Evolutionary conservation across 805 yeast genomes (phyloP), one percentile per base, ranked within the genome.

Genomic region (Candida ovalis): DNA sequence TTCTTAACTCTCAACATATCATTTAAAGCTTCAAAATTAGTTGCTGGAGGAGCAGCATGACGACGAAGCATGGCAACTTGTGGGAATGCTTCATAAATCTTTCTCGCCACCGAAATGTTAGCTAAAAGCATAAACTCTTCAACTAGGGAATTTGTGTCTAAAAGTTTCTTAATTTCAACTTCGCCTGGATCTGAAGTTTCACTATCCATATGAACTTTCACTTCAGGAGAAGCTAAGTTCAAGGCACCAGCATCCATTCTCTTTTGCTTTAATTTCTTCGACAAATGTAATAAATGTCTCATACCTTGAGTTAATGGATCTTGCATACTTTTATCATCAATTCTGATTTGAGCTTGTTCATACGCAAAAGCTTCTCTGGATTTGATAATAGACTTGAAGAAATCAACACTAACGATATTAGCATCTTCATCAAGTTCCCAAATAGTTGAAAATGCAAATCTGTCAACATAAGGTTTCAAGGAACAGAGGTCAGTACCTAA

Each of bases 51-150:
- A n/a, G 97, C 80, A 9, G 91, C 96, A 66, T 94, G 99, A 62
- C 99, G 84, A 78, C 99, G 86, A 51, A 94, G 73, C 97, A 94
- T 89, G 8, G 99, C 99, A 3, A 97, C 91, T 67, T 94, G 99
- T 4, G 99, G 99, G 64, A 84, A 91, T 2, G 96, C 84, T 44
- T 89, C 95, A 68, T 82, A 88, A 42, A 94, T 94, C 67, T 88
- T 89, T 61, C 87, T 78, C 2, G 99, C 99, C 22, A 94, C 99
- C 6, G 96, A 85, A 46, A 92, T 92, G 64, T 94, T 94, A 45
- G 98, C 99, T 56, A 95, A 75, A 77, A 94, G 77, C 99, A 94
- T 94, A 69, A 94, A 94, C 69, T 94, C 99, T 67, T 94, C 99
- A 49, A 94, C 99, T 44, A 94, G 73, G 2, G 99, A 94, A 63